Percentiles rank a stretch among this genome's conserved stretches.
Conservation (phyloP, 1,284 basidiomycete genomes). For the Leccinum solheimii region DNA sequence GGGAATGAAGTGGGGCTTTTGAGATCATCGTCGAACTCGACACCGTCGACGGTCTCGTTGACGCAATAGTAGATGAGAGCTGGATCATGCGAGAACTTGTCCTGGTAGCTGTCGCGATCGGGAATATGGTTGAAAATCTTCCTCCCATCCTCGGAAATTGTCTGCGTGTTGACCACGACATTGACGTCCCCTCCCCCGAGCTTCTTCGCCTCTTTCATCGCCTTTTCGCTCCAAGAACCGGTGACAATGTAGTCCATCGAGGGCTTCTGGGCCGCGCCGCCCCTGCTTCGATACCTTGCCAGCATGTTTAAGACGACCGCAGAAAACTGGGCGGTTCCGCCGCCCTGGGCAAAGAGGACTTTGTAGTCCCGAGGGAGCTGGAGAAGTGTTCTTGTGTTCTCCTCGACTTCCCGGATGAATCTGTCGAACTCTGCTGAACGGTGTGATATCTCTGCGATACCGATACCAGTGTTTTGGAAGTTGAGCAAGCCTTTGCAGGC, state of each 20-base stretch:
- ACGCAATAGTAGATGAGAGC: conserved; percentile 98
- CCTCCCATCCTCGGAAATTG: conserved; percentile 56
- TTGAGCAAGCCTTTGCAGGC: conserved; percentile 81
- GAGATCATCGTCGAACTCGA: conserved; percentile 76
- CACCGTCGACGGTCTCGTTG: conserved; percentile 98
- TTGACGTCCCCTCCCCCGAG: conserved; percentile 60
- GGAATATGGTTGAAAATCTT: conserved; percentile 84
- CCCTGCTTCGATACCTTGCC: conserved; percentile 70
- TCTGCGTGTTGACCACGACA: conserved; percentile 68
- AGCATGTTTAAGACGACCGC: conserved; percentile 88
- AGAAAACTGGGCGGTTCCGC: conserved; percentile 88
- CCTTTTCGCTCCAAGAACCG: conserved; percentile 90
- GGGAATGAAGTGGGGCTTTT: conserved; percentile 75
- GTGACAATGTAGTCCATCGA: conserved; percentile 87
- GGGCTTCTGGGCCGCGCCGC: conserved; percentile 59
- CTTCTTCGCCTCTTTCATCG: conserved; percentile 77
- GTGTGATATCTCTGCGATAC: conserved; percentile 92
- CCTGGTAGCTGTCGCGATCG: conserved; percentile 67
- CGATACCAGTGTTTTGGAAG: conserved; percentile 87
- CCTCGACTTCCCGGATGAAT: conserved; percentile 69
- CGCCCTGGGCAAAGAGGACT: conserved; percentile 91
- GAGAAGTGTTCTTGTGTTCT: conserved; percentile 72
- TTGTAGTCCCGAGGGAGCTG: conserved; percentile 81
- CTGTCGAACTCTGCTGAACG: conserved; percentile 85
- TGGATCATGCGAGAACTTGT: conserved; percentile 77